Base-by-base conservation (phyloP, 139 green algal species). In the Picochlorum sp. region DNA sequence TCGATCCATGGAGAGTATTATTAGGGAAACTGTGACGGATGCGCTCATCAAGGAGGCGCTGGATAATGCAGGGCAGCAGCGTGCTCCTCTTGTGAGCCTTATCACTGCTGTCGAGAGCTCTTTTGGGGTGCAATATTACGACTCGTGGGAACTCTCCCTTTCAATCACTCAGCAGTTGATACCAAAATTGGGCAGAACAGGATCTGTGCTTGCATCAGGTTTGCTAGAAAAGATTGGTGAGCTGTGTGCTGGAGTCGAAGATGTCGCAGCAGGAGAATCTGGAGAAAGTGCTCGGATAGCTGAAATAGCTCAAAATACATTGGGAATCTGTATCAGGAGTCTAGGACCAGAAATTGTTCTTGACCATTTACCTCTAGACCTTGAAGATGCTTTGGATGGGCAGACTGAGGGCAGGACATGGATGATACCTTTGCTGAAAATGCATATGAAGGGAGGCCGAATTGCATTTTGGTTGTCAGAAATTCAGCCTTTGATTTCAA, bases 341-440 rank as follows among this genome's bases (percentile, higher is more conserved):
- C 79, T 95, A 30, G 92, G 92, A 0, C 88, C 89, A 0, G 65
- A 77, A 20, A 54, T 67, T 1, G 86, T 94, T 56, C 78, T 95
- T 16, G 46, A 54, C 0, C 72, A 80, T 28, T 80, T 92, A 64
- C 84, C 89, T 2, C 65, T 95, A 4, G 68, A 87, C 49, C 65
- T 95, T 16, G 13, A 67, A 15, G 76, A 79, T 60, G 80, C 52
- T 13, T 49, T 87, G 38, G 69, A 74, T 24, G 77, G 77, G 10
- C 16, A 4, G 5, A 78, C 49, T 5, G 80, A 90, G 68, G 68
- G 83, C 1, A 73, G 88, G 34, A 90, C 89, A 2, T 98, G 92
- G 92, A 68, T 97, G 49, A 80, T 98, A 61, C 92, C 92, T 16
- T 67, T 96, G 44, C 60, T 97, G 64, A 77, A 82, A 2, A 65